Base-by-base conservation (phyloP, 768 basidiomycete genomes). In the Plicaturopsis crispa region DNA sequence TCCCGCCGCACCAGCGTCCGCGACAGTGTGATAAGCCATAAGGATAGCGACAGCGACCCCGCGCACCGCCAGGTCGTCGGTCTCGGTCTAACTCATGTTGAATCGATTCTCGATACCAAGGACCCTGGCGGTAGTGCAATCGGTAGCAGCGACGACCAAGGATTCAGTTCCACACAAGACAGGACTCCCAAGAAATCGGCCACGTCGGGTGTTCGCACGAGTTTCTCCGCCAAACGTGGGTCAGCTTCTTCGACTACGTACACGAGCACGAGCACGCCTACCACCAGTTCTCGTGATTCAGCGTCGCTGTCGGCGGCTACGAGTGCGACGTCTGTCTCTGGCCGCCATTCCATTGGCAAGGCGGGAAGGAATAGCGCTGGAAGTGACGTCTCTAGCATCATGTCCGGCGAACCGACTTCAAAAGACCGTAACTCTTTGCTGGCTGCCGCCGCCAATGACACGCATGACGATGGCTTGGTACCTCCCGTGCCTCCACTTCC, bases 401-500 rank as follows among this genome's bases (percentile, higher is more conserved):
- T 86, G 45, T 84, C 86, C 2, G 65, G 71, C 36, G 88, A 89
- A 50, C 73, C 68, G 3, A 62, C 65, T 19, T 67, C 68, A 36
- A 83, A 79, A 46, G 86, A 88, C 51, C 79, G 84, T 33, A 75
- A 70, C 31, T 75, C 77, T 36, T 75, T 69, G 17, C 66, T 81
- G 39, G 75, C 73, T 33, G 61, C 63, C 36, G 74, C 70, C 46
- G 73, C 68, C 35, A n/a, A n/a, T n/a, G 85, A 90, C 44, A 59
- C 61, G 31, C 57, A 63, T 31, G 84, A 86, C 41, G 77, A 76
- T 48, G 63, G 65, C 42, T 51, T 64, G 40, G 92, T 96, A n/a
- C 92, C 92, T 13, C 91, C 91, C 19, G 90, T 94, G 3, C 92
- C 91, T 24, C 92, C 91, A 24, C 65, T 96, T 19, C 91, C 91